Evolutionary conservation across 371 early-diverging fungal genomes (phyloP).

Genomic region (Dichotomocladium elegans): DNA sequence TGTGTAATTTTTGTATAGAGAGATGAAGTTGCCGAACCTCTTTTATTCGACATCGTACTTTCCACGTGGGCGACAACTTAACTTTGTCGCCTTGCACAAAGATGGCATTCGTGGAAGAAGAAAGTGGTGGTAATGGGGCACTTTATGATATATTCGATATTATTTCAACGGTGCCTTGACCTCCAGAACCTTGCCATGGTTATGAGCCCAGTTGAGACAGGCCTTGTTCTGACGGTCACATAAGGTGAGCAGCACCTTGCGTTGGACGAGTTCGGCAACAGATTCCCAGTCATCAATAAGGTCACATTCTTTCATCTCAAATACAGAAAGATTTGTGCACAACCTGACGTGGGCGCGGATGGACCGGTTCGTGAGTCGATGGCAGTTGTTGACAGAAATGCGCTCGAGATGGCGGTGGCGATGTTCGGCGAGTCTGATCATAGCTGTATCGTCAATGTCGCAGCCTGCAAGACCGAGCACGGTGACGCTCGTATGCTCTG

Average conservation of each 20-base stretch:
- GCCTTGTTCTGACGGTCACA: conserved; percentile 44
- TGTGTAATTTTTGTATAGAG: too few relatives aligned
- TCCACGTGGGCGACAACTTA: too few relatives aligned
- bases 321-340: conserved; percentile 51
- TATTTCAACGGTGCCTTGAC: conserved; percentile 41
- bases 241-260: conserved; percentile 37
- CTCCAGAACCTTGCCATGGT: conserved; percentile 19
- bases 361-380: conserved; percentile 47
- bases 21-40: too few relatives aligned
- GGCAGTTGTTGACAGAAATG: conserved; percentile 58
- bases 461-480: conserved; percentile 59
- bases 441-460: conserved; percentile 52
- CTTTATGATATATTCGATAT: neutral
- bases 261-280: conserved; percentile 30
- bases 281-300: conserved; percentile 39
- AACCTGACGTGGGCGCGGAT: conserved; percentile 40
- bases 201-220: conserved; percentile 39
- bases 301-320: conserved; percentile 61
- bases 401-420: conserved; percentile 44
- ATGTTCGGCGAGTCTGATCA: conserved; percentile 47
- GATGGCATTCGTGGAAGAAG: too few relatives aligned
- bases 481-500: conserved; percentile 42
- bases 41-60: too few relatives aligned
- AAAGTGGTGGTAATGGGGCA: too few relatives aligned
- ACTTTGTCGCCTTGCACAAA: too few relatives aligned